Evolutionary conservation across 2,329 filamentous ascomycete genomes (phyloP).

Genomic region (Microsporum canis): DNA sequence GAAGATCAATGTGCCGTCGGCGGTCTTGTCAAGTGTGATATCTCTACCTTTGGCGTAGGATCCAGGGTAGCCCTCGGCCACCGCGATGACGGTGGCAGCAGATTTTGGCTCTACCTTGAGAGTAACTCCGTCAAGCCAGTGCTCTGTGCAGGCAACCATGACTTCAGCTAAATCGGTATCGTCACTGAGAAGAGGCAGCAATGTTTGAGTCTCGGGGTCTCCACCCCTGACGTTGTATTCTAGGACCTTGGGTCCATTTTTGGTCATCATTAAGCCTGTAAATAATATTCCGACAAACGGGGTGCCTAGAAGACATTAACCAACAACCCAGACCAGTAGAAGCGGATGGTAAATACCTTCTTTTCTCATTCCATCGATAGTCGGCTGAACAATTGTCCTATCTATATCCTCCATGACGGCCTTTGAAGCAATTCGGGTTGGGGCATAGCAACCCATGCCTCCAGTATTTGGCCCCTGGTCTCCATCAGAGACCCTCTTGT

Average conservation of each 20-base stretch:
- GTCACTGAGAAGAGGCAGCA: constrained; percentile 63
- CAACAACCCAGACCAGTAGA: not conserved
- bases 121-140: constrained; percentile 58
- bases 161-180: constrained; percentile 79
- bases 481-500: constrained; percentile 87
- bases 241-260: constrained; percentile 64
- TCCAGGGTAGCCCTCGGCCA: constrained; percentile 81
- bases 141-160: constrained; percentile 72
- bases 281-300: constrained; percentile 37
- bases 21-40: constrained; percentile 46
- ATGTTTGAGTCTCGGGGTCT: constrained; percentile 81
- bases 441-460: constrained; percentile 95
- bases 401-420: constrained; percentile 70
- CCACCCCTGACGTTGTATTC: constrained; percentile 93
- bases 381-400: constrained; percentile 73
- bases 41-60: constrained; percentile 67
- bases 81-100: constrained; percentile 86
- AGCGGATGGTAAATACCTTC: constrained; percentile 50
- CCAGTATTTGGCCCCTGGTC: constrained; percentile 89
- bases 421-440: constrained; percentile 66
- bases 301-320: constrained; percentile 21
- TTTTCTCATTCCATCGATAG: constrained; percentile 73
- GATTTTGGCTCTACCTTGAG: constrained; percentile 59
- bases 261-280: constrained; percentile 79
- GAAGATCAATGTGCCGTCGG: constrained; percentile 60